Evolutionary conservation across 192 early-diverging fungal genomes (phyloP), one percentile per base, ranked within the genome.

Genomic region (Mortierella hygrophila): DNA sequence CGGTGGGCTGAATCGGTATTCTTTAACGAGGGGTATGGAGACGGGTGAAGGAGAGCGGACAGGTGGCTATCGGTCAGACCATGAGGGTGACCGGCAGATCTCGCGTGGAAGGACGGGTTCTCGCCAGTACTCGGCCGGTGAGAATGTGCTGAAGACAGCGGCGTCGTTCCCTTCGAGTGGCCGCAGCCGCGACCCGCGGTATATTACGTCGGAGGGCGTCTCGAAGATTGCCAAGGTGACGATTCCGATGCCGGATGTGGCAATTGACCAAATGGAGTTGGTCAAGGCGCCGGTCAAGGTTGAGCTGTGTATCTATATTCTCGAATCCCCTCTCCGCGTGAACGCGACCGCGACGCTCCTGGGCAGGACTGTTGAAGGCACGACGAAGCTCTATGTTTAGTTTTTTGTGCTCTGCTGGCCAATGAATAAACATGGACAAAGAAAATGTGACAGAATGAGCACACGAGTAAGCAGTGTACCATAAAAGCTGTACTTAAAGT

Each of bases 181-280:
- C 40, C 73, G 57, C 4, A 60, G 78, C 42, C 68, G 60, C 4
- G 84, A 86, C 8, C 84, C 84, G 21, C 75, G 84, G 3, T 86
- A 86, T 68, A 86, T 86, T n/a, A 81, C 74, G 4, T 86, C 84
- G 38, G 75, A 76, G 10, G 79, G 79, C 4, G 84, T 86, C 2
- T 75, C 78, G 41, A 86, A 81, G 76, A 81, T 86, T 81, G 84
- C 84, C 60, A 86, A 86, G 57, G 84, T 86, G 6, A 74, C 54
- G 11, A 86, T 86, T 32, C 79, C 84, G 6, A 86, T 86, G 84
- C 84, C 84, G 2, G 84, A 86, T 76, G 78, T 86, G 54, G 44
- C 84, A 32, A 86, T 86, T 72, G 79, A 81, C 42, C 84, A 86
- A 52, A 76, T 86, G 75, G 79, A 86, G 20, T 38, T 86, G 54